Conservation (phyloP, 2,329 filamentous ascomycete species). For the Penicillium thymicola region DNA sequence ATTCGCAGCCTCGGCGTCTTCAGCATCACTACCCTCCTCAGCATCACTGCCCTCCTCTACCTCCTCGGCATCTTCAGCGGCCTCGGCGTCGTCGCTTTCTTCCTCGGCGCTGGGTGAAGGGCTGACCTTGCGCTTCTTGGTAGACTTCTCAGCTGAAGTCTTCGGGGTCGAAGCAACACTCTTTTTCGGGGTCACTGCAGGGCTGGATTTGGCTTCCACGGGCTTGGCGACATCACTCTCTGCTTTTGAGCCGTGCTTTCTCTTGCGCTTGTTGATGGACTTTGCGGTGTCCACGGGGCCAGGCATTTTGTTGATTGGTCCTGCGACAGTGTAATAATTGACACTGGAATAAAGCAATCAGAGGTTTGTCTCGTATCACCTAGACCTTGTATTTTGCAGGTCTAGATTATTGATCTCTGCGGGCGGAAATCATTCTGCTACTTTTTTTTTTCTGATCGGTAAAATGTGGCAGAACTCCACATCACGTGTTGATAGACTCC, state of each 20-base stretch:
- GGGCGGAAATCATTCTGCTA: slow-evolving; percentile 22
- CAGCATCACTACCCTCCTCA: slow-evolving; percentile 30
- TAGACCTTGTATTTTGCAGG: slow-evolving; percentile 25
- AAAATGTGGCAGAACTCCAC: slow-evolving; percentile 26
- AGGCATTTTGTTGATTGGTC: slow-evolving; percentile 28
- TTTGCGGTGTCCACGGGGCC: slow-evolving; percentile 38
- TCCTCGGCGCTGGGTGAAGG: slow-evolving; percentile 36
- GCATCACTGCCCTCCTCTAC: slow-evolving; percentile 25
- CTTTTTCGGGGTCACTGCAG: slow-evolving; percentile 20
- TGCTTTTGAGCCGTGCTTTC: slow-evolving; percentile 38
- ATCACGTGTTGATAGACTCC: slow-evolving; percentile 33
- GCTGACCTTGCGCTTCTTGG: slow-evolving; percentile 41
- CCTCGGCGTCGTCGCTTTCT: slow-evolving; percentile 28
- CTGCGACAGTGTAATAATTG: slow-evolving; percentile 5
- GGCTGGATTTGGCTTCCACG: slow-evolving; percentile 22
- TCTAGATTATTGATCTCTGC: slow-evolving; percentile 20
- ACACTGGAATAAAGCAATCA: slow-evolving; percentile 9
- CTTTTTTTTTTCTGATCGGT: slow-evolving; percentile 29
- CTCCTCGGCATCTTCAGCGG: slow-evolving; percentile 28
- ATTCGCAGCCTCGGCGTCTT: slow-evolving; percentile 10
- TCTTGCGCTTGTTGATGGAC: slow-evolving; percentile 46
- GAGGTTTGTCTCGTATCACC: slow-evolving; percentile 6
- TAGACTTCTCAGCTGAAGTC: slow-evolving; percentile 24
- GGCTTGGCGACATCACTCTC: slow-evolving; percentile 28
- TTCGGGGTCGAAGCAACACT: slow-evolving; percentile 19